Evolutionary conservation across 2,329 filamentous ascomycete genomes (phyloP).

Genomic region (Trichoderma atrobrunneum): DNA sequence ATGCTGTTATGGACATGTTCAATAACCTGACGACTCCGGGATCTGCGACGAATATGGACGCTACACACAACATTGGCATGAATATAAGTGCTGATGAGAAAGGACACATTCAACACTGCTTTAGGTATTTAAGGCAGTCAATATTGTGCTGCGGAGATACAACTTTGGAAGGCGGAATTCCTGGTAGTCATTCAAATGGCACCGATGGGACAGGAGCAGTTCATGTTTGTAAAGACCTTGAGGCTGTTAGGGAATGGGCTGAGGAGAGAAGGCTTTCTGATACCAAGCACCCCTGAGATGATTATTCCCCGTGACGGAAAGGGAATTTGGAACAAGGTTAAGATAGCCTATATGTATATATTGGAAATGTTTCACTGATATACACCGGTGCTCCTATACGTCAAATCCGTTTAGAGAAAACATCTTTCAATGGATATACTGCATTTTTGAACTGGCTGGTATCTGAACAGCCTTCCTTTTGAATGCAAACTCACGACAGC

Average conservation of each 20-base stretch:
- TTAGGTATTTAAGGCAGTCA: conserved; percentile 1
- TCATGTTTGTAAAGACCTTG: background rate
- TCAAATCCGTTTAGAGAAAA: background rate
- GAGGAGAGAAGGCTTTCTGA: background rate
- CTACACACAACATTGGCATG: background rate
- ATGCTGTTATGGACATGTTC: background rate
- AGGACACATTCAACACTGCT: background rate
- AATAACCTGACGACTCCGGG: background rate
- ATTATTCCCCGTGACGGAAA: background rate
- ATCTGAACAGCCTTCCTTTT: background rate
- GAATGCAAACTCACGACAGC: background rate
- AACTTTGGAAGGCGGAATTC: background rate
- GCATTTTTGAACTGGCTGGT: background rate
- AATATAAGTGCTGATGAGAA: background rate
- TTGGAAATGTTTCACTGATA: background rate
- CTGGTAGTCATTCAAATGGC: background rate
- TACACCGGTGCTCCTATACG: background rate
- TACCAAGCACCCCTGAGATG: background rate
- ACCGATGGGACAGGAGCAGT: conserved; percentile 4
- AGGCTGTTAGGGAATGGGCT: background rate
- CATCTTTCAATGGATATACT: background rate
- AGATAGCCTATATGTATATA: background rate
- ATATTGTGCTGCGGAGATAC: background rate
- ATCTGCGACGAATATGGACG: background rate
- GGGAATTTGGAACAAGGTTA: background rate